Conservation (phyloP, 2,329 filamentous ascomycete genomes). For the Calonectria pteridis region DNA sequence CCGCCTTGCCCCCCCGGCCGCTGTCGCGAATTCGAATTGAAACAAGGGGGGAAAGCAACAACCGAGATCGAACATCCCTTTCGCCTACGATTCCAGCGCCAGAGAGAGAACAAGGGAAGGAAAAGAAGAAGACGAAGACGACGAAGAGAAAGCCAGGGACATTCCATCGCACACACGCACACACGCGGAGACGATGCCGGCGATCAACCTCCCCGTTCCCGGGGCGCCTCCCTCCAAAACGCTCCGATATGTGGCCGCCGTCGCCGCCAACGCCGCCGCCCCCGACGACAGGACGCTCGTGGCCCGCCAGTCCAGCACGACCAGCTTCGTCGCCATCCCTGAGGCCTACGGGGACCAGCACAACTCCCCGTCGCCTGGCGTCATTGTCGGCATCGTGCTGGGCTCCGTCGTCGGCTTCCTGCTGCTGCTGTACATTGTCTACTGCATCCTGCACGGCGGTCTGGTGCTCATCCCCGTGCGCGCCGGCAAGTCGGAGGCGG, state of each 20-base stretch:
- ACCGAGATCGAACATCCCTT: neutral
- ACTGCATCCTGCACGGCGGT: slow-evolving; percentile 60
- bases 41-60: neutral
- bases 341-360: slow-evolving; percentile 50
- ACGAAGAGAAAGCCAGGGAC: neutral
- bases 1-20: neutral
- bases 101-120: neutral
- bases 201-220: slow-evolving; percentile 17
- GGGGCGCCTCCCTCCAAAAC: slow-evolving; percentile 27
- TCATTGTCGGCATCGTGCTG: slow-evolving; percentile 59
- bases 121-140: neutral
- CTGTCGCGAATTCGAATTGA: neutral
- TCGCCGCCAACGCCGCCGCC: neutral
- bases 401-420: slow-evolving; percentile 64
- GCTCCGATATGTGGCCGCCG: slow-evolving; percentile 11
- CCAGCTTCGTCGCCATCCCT: slow-evolving; percentile 50
- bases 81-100: neutral
- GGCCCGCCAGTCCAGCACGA: slow-evolving; percentile 34
- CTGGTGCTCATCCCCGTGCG: slow-evolving; percentile 47
- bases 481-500: slow-evolving; percentile 27
- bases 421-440: slow-evolving; percentile 65
- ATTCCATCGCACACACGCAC: neutral
- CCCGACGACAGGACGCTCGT: slow-evolving; percentile 29
- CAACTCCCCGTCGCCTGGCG: slow-evolving; percentile 57
- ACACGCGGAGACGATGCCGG: slow-evolving; percentile 15